These are phyloP conservation scores for Brettanomyces nanus DNA, from an alignment of 805 yeast species.

Conservation along the genomic window DNA sequence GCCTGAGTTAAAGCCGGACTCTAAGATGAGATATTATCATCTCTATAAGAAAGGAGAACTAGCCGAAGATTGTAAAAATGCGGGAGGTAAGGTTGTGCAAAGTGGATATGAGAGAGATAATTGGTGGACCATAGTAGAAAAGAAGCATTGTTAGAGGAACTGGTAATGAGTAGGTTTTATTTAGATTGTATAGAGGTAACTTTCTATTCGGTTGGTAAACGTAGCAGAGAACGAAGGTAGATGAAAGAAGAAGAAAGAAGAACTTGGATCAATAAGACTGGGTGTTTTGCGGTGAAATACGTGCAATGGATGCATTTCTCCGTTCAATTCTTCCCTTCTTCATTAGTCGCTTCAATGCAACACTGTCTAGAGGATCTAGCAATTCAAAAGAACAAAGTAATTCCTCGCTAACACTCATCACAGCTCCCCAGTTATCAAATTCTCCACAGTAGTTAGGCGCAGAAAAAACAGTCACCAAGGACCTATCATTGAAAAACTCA, in stretches of 20 bases:
- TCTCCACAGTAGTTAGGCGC: conserved; percentile 82
- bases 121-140: conserved; percentile 70
- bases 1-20: conserved; percentile 27
- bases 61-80: conserved; percentile 54
- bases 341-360: conserved; percentile 92
- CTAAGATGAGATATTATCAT: conserved; percentile 83
- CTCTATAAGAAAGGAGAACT: conserved; percentile 80
- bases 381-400: conserved; percentile 87
- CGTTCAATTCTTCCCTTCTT: conserved; percentile 87
- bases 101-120: conserved; percentile 90
- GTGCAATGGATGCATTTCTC: conserved; percentile 40
- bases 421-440: conserved; percentile 95
- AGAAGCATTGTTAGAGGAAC: conserved; percentile 7
- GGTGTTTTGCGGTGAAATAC: conserved; percentile 6
- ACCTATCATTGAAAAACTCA: conserved; percentile 66
- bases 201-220: conserved; percentile 4
- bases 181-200: too few species aligned
- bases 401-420: conserved; percentile 93
- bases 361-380: conserved; percentile 87
- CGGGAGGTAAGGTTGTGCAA: conserved; percentile 62
- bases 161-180: not conserved
- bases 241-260: not conserved
- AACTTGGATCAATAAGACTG: conserved; percentile 4
- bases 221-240: not conserved
- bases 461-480: conserved; percentile 63